Conservation (phyloP, 192 early-diverging fungal species). For the Dispira parvispora region DNA sequence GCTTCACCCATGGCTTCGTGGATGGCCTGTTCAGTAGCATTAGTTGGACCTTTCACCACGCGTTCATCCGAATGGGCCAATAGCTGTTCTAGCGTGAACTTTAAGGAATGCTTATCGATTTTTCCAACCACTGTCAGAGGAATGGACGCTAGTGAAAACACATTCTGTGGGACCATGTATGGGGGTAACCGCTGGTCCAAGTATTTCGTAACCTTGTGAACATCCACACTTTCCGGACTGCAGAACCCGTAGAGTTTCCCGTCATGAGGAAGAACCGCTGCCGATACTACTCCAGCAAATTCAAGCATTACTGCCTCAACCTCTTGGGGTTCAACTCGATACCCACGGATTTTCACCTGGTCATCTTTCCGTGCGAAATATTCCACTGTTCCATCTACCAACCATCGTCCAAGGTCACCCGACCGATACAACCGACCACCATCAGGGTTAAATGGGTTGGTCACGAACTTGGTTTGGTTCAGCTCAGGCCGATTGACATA, state of each 20-base stretch:
- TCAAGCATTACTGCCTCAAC: background rate
- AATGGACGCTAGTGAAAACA: background rate
- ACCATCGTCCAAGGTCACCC: slow-evolving; percentile 1
- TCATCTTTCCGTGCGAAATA: background rate
- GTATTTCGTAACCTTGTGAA: background rate
- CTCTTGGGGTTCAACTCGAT: background rate
- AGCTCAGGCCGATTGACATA: background rate
- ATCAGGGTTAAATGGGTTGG: background rate
- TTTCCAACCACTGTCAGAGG: background rate
- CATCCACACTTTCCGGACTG: background rate
- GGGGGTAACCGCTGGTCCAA: background rate
- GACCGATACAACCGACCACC: background rate
- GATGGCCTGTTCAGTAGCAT: background rate
- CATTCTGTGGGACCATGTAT: background rate
- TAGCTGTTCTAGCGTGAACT: background rate
- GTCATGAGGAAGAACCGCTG: background rate
- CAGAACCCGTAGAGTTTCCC: background rate
- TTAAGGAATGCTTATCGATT: background rate
- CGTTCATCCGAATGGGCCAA: background rate
- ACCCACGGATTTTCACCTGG: slow-evolving; percentile 1
- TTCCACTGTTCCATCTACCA: background rate
- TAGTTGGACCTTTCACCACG: background rate
- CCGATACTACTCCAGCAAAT: background rate
- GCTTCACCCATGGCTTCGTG: background rate
- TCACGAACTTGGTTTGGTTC: background rate